A percentile compares a stretch with the other conserved stretches of the same genome.
Conservation (phyloP, 208 protist genomes). For the Acanthamoeba pearcei region DNA sequence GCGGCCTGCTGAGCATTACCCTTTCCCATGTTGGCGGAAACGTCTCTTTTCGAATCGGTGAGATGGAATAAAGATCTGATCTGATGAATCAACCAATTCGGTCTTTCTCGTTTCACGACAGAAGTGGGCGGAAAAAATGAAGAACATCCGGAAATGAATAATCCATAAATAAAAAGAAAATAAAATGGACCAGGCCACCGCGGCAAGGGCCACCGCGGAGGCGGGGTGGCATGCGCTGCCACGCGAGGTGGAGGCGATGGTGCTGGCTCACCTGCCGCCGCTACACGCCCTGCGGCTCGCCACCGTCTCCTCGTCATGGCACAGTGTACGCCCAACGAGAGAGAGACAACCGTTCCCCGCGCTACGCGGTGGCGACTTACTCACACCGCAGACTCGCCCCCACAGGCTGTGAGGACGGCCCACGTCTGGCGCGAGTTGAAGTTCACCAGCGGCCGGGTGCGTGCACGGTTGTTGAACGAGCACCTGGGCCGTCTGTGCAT, state of each 20-base stretch:
- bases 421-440: slow-evolving; percentile 7
- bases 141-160: background rate
- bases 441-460: background rate
- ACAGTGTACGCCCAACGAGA: background rate
- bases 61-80: background rate
- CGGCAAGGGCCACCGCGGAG: too few species aligned
- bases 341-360: background rate
- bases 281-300: background rate
- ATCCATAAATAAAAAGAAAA: background rate
- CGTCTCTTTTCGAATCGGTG: background rate
- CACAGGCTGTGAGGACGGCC: background rate
- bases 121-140: background rate
- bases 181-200: background rate
- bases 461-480: background rate
- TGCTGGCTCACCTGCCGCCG: background rate
- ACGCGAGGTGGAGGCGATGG: background rate
- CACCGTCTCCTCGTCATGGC: background rate
- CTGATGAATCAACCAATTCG: background rate
- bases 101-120: too few species aligned
- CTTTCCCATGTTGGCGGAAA: slow-evolving; percentile 5
- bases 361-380: background rate
- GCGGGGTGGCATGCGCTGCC: background rate
- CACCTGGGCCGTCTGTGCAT: slow-evolving; percentile 7
- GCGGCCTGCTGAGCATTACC: slow-evolving; percentile 79
- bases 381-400: background rate